Percentiles rank a stretch among this genome's conserved stretches.
These are phyloP conservation scores for Hypoxylon lienhwacheense DNA, from an alignment of 495 filamentous ascomycete species.

Conservation along the genomic window DNA sequence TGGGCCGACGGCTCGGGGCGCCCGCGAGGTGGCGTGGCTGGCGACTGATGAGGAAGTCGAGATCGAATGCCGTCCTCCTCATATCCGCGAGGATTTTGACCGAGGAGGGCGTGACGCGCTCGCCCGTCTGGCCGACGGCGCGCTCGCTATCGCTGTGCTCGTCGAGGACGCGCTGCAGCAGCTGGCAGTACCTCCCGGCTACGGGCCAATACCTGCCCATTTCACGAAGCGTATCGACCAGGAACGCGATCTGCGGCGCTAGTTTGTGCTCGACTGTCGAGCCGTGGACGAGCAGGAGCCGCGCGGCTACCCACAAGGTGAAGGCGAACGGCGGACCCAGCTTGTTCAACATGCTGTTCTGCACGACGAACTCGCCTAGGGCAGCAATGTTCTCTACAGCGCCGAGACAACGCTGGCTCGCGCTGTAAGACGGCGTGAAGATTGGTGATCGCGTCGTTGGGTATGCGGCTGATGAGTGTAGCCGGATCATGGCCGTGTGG, in stretches of 20 bases:
- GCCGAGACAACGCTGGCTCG: constrained; percentile 74
- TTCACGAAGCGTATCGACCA: constrained; percentile 76
- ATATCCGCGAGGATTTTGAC: constrained; percentile 89
- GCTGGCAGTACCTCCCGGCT: constrained; percentile 76
- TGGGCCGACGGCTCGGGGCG: constrained; percentile 42
- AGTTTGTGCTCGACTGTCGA: constrained; percentile 82
- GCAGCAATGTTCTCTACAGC: constrained; percentile 84
- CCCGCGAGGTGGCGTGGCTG: constrained; percentile 64
- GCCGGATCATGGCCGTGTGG: constrained; percentile 76
- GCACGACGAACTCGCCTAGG: constrained; percentile 71
- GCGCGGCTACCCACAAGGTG: constrained; percentile 88
- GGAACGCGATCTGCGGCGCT: constrained; percentile 72
- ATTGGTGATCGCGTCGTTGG: constrained; percentile 82
- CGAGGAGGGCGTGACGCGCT: constrained; percentile 74
- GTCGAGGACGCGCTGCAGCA: constrained; percentile 79
- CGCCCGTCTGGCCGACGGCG: constrained; percentile 53
- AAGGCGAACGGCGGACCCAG: constrained; percentile 88
- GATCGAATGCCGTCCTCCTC: constrained; percentile 80
- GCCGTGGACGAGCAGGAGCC: constrained; percentile 81
- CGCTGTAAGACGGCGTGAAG: constrained; percentile 82
- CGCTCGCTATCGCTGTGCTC: constrained; percentile 78
- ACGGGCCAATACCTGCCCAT: constrained; percentile 85
- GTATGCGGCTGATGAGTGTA: constrained; percentile 92
- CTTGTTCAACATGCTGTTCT: constrained; percentile 71
- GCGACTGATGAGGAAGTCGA: constrained; percentile 83